Evolutionary conservation across 148 eudicot genomes (phyloP), one percentile per base, ranked within the genome.

Genomic region (Spergularia marina): DNA sequence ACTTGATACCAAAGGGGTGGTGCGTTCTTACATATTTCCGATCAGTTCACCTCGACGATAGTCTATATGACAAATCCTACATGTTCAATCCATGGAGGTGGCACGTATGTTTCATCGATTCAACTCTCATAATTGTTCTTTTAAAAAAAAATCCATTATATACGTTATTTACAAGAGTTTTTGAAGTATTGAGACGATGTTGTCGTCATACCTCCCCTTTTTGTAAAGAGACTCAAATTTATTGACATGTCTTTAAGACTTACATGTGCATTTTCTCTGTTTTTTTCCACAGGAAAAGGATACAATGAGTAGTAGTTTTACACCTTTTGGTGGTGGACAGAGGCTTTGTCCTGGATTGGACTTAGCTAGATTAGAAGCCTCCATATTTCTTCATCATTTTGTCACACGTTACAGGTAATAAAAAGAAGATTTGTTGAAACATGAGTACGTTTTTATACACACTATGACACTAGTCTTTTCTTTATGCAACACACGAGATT

Each of bases 291-390:
- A 91, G 98, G 86, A 85, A 20, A 85, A 67, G 82, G 96, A 90
- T 55, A 87, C 68, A 14, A 86, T 75, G 62, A 87, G 36, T 57
- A 73, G 79, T 70, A 89, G 80, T 71, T 94, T 95, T 81, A 92
- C 90, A n/a, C 98, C 98, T 55, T 95, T 95, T 77, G 97, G 98
- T 40, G 98, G 98, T 13, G 98, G 98, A 25, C 96, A 89, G 73
- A 86, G 98, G 84, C 85, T 92, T 40, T 95, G 98, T 72, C 98
- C 97, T 47, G 98, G 98, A 7, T 79, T 85, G 71, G 98, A 95
- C 81, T 82, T 95, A 78, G 97, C 98, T 70, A 86, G 96, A 81
- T 77, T 92, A 21, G 97, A 95, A 84, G 90, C 91, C 74, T 90
- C 98, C 25, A 87, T 94, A 23, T 91, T 94, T 77, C 86, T 94